phyloP scores from a whole-genome alignment of 257 asterid species.

The Plantago ovata region DNA sequence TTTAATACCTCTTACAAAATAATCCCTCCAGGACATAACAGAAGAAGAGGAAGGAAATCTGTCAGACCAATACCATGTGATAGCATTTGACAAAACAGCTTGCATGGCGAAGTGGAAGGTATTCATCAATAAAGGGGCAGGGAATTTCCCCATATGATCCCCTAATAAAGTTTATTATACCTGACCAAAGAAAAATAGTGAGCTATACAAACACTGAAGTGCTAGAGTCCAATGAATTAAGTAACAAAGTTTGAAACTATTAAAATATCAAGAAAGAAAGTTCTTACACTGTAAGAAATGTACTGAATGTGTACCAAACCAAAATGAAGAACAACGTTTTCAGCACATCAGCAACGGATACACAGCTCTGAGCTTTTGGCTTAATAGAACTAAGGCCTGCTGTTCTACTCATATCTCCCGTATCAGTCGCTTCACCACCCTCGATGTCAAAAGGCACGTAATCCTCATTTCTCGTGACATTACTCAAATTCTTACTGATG shows the following conservation, averaged over 20 bases:
- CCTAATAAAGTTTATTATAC: slow-evolving; percentile 91
- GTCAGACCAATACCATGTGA: slow-evolving; percentile 91
- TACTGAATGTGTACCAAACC: slow-evolving; percentile 96
- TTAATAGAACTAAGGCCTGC: slow-evolving; percentile 16
- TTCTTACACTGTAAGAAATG: slow-evolving; percentile 88
- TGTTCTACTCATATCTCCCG: slow-evolving; percentile 18
- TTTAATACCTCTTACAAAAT: slow-evolving; percentile 40
- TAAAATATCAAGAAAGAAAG: slow-evolving; percentile 8
- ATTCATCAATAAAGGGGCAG: slow-evolving; percentile 96
- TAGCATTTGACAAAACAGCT: slow-evolving; percentile 79
- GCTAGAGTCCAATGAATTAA: slow-evolving; percentile 3
- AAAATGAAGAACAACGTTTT: slow-evolving; percentile 76
- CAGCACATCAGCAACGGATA: slow-evolving; percentile 63
- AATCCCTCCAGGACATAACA: slow-evolving; percentile 91
- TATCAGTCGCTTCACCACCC: slow-evolving; percentile 26
- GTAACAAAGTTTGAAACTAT: neutral
- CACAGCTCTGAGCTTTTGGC: slow-evolving; percentile 27
- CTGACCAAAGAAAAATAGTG: slow-evolving; percentile 37
- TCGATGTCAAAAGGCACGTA: slow-evolving; percentile 72
- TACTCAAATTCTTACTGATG: slow-evolving; percentile 28
- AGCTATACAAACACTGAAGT: slow-evolving; percentile 10
- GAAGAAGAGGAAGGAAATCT: slow-evolving; percentile 68
- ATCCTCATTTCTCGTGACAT: slow-evolving; percentile 34
- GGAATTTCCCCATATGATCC: slow-evolving; percentile 92
- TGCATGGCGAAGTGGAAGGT: slow-evolving; percentile 93